phyloP scores from a whole-genome alignment of 2,329 filamentous ascomycete genomes.

The Diaporthe eres region DNA sequence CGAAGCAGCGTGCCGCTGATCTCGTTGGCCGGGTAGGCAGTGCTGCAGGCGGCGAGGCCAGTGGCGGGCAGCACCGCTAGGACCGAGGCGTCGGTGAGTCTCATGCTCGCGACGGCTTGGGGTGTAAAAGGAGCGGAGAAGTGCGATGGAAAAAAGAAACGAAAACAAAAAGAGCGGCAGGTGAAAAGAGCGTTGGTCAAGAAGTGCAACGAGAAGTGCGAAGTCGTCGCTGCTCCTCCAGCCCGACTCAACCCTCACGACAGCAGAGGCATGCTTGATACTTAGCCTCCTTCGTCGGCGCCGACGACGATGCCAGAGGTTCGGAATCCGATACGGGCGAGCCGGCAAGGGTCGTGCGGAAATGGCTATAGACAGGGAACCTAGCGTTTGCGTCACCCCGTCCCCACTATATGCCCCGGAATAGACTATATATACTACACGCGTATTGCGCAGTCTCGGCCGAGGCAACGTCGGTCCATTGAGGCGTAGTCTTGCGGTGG shows the following conservation, averaged over 20 bases:
- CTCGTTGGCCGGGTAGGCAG: neutral
- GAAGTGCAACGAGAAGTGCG: neutral
- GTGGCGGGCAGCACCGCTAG: constrained; percentile 2
- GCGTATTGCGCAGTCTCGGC: too few relatives aligned
- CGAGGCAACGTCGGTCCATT: too few relatives aligned
- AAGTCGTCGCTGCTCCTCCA: neutral
- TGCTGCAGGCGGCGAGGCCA: neutral
- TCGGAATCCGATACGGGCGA: constrained; percentile 20
- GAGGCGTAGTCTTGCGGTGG: too few relatives aligned
- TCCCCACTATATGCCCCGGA: too few relatives aligned
- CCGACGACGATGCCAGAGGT: neutral
- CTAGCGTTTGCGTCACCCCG: too few relatives aligned
- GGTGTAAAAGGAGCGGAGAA: neutral
- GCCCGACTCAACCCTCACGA: neutral
- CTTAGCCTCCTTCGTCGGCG: neutral
- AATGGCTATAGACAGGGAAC: neutral
- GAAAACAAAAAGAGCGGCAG: neutral
- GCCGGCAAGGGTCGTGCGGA: neutral
- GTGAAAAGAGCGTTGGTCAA: neutral
- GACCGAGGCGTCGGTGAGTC: neutral
- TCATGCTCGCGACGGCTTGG: neutral
- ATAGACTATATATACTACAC: too few relatives aligned
- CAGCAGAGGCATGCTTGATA: neutral
- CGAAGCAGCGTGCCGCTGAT: constrained; percentile 18
- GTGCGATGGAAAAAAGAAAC: neutral